phyloP scores from a whole-genome alignment of 768 basidiomycete genomes.

The Leccinum uliginosum region DNA sequence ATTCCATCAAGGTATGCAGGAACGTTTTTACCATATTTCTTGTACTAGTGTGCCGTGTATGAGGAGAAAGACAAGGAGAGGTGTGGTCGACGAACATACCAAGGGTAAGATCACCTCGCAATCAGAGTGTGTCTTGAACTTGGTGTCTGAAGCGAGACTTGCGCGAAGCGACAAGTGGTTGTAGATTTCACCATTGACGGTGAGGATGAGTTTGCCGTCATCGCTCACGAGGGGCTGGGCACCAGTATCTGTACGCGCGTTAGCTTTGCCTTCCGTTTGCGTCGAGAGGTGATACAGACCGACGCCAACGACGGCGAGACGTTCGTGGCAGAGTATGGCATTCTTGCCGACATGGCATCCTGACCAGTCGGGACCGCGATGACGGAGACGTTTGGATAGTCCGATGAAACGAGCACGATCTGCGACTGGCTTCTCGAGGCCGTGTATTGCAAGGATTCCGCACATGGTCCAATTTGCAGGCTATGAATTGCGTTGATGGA shows the following conservation, averaged over 20 bases:
- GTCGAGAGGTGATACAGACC: constrained; percentile 48
- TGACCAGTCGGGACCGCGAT: constrained; percentile 98
- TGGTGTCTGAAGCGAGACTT: constrained; percentile 55
- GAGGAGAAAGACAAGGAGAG: not conserved
- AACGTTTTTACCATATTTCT: constrained; percentile 71
- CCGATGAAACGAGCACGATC: constrained; percentile 76
- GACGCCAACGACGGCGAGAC: constrained; percentile 96
- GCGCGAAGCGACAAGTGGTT: constrained; percentile 85
- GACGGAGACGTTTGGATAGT: constrained; percentile 84
- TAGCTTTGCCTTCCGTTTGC: not conserved
- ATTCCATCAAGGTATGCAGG: constrained; percentile 90
- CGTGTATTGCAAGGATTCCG: constrained; percentile 86
- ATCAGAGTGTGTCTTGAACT: constrained; percentile 96
- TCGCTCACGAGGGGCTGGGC: constrained; percentile 91
- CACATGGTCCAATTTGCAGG: constrained; percentile 55
- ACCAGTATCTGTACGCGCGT: constrained; percentile 67
- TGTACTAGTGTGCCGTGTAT: constrained; percentile 53
- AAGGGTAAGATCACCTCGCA: constrained; percentile 96
- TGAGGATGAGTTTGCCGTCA: constrained; percentile 77
- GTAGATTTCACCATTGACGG: constrained; percentile 99
- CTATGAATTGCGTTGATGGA: not conserved
- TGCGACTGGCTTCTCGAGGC: constrained; percentile 62
- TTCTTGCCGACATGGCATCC: constrained; percentile 87
- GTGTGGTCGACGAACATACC: constrained; percentile 40
- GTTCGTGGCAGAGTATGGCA: constrained; percentile 86